Base-by-base conservation (phyloP, 208 protist species). In the Leishmania amazonensis region DNA sequence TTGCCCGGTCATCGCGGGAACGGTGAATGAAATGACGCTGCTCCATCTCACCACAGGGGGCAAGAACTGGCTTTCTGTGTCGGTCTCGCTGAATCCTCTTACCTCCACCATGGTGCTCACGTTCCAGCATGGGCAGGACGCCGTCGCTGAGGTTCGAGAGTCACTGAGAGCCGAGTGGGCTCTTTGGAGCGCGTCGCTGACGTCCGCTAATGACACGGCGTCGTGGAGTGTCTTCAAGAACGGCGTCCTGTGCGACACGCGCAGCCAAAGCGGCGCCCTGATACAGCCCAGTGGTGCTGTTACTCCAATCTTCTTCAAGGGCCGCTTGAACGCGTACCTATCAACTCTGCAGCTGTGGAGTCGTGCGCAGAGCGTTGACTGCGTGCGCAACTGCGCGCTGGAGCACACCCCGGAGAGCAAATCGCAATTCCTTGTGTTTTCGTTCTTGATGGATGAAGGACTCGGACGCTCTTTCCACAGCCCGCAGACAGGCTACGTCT, bases 181-280 rank as follows among this genome's bases (percentile, higher is more conserved):
- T 24, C 84, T 94, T 11, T 97, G 95, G 93, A 94, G 89, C 65
- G 95, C 95, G 19, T 89, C 90, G 19, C 60, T 97, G 58, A 81
- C 76, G 76, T 89, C 85, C 9, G 45, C 85, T 31, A 92, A 91
- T 77, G 88, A 94, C 75, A 87, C 89, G 2, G 92, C 92, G 5
- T 83, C 79, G 31, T 97, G 95, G 95, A 89, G 72, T 4, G 87
- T 97, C 1, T 96, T 93, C 81, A 88, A 89, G 21, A 91, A 98
- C 74, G 95, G 89, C 1, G 78, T 88, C 31, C 15, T 84, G 60
- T 88, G 90, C 62, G 88, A 94, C 24, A 79, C 78, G 1, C 87
- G 76, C 64, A 87, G 79, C 38, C 84, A 84, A n/a, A 91, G 85
- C 57, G 93, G 92, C 7, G 60, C 83, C 1, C 73, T 96, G 28